Evolutionary conservation across 352 stramenopile species (phyloP), one percentile per base, ranked within the genome.

Genomic region (Phytophthora cactorum): DNA sequence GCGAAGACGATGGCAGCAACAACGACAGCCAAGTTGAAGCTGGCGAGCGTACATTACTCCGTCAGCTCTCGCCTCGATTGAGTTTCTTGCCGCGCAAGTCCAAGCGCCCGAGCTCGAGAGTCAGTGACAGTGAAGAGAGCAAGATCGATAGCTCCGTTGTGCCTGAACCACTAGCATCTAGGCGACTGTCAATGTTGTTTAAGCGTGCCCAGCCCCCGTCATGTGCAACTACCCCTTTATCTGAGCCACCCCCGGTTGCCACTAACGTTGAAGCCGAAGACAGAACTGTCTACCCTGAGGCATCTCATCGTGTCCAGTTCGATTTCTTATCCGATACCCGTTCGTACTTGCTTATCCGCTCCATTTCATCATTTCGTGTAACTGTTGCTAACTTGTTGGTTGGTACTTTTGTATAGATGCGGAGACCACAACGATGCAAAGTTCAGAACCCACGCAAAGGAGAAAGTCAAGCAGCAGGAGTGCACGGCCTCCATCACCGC

Each of bases 271-370:
- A 67, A 11, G 53, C 78, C 3, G 63, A 64, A 36, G 74, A 70
- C 31, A 70, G 74, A 52, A 54, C 72, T 28, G 64, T 71, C 8
- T 77, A 82, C 43, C 63, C 51, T 1, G 67, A 76, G 39, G 52
- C 70, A n/a, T 56, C 66, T 27, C 62, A 67, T 32, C 74, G 66
- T n/a, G 73, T 67, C 31, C 64, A 55, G 17, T 72, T 80, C 36
- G 66, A 72, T 44, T 88, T 74, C 45, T 52, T 67, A 56, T 70
- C 61, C 6, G 46, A 55, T 43, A 38, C 54, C 28, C 36, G 63
- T 72, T 31, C 50, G 68, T 72, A 36, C 55, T 55, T 72, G 29
- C 55, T 55, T n/a, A 61, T 11, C 17, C 14, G 36, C n/a, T 6
- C 8, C 6, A 51, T n/a, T 55, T 15, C 36, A 17, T 34, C 32